A percentile compares a stretch with the other conserved stretches of the same genome.
Evolutionary conservation across 192 early-diverging fungal genomes (phyloP).

Genomic region (Coemansia sp.): DNA sequence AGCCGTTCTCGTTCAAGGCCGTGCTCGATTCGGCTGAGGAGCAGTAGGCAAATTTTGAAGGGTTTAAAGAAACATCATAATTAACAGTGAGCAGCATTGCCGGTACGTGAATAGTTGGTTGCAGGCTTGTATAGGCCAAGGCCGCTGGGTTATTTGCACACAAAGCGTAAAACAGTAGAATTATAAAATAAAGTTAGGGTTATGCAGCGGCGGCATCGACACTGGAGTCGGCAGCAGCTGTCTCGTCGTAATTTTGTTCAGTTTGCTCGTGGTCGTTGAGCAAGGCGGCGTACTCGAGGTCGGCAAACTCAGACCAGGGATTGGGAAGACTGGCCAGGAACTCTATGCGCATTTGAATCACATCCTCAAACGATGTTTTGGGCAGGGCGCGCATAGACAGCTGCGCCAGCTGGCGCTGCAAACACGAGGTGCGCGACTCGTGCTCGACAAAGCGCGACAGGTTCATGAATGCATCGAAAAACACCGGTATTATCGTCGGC

Average conservation of each 20-base stretch:
- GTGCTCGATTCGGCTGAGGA: constrained; percentile 48
- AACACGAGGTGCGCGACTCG: constrained; percentile 47
- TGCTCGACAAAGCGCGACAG: constrained; percentile 53
- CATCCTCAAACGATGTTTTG: constrained; percentile 32
- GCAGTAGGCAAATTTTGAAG: constrained; percentile 6
- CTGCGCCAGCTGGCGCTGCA: constrained; percentile 53
- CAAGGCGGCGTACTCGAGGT: constrained; percentile 53
- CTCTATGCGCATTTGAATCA: constrained; percentile 50
- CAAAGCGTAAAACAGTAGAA: background rate
- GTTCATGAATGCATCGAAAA: constrained; percentile 58
- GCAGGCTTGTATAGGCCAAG: too few species aligned
- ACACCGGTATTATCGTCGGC: constrained; percentile 32
- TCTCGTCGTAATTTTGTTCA: constrained; percentile 4
- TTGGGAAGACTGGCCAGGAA: constrained; percentile 52
- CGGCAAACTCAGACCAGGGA: constrained; percentile 56
- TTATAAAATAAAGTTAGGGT: background rate
- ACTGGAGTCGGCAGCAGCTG: background rate
- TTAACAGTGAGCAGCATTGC: background rate
- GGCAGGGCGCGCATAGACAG: constrained; percentile 51
- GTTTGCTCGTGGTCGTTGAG: constrained; percentile 47
- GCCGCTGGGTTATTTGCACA: background rate
- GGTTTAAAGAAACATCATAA: background rate
- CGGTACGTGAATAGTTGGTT: too few species aligned
- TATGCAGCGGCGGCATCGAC: background rate
- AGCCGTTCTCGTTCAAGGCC: constrained; percentile 82